Evolutionary conservation across 2,329 filamentous ascomycete genomes (phyloP), one percentile per base, ranked within the genome.

Genomic region (Fonsecaea erecta): DNA sequence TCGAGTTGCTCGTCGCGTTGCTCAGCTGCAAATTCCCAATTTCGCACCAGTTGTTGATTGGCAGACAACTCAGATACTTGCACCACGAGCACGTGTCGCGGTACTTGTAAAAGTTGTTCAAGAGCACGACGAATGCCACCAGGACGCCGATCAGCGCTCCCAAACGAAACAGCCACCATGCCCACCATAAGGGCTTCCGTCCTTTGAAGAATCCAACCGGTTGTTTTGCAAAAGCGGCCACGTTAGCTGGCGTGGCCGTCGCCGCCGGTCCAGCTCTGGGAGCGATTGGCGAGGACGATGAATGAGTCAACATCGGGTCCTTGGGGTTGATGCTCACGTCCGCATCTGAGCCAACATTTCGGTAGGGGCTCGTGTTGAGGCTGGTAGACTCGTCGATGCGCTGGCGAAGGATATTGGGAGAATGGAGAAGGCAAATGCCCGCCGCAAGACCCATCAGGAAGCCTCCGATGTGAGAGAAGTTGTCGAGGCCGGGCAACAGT

Each of bases 391-490:
- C 62, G 28, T 90, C 90, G 63, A 93, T 90, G 52, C 90, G 87
- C 64, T 88, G 84, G 35, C 93, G 87, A 21, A 97, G 83, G 1
- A 88, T 84, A 69, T 93, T 91, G 1, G 95, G 95, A 2, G 93
- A 97, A 75, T 94, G 93, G 67, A 99, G 82, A 30, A 99, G 84
- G 68, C 89, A 96, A 58, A 98, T 84, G 12, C 95, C 95, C 0
- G 97, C 85, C 0, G 89, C 90, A 6, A 99, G 80, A 0, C 95
- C 95, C 88, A 96, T 96, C 57, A 96, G 79, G 77, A 98, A 97
- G 1, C 95, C 95, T 61, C 95, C 95, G 68, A 99, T 97, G 72
- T 99, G 95, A 16, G 92, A 91, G 77, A 98, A 99, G 78, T 99
- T 99, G 82, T 99, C 95, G 53, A 99, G 80, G 8, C 93, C 94